Percentiles rank a stretch among this genome's conserved stretches.
Evolutionary conservation across 352 stramenopile genomes (phyloP).

Genomic region (Phytophthora ramorum): DNA sequence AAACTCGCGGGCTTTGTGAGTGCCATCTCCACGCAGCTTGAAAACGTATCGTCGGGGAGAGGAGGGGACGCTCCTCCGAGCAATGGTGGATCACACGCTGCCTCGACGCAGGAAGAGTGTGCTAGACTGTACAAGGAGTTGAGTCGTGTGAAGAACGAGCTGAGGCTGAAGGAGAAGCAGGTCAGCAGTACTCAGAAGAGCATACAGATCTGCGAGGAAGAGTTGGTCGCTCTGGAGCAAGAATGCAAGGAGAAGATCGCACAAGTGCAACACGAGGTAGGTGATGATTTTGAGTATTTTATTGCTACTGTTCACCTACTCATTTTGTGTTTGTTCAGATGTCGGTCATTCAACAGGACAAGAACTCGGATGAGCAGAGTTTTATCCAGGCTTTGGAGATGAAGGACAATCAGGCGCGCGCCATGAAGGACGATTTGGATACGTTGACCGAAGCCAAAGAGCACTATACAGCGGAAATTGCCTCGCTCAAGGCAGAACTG

Average conservation of each 20-base stretch:
- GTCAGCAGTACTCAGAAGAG: slow-evolving; percentile 63
- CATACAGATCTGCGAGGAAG: slow-evolving; percentile 73
- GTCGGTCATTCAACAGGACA: slow-evolving; percentile 58
- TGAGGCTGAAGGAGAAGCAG: slow-evolving; percentile 70
- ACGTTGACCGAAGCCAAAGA: slow-evolving; percentile 44
- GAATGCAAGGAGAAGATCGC: slow-evolving; percentile 79
- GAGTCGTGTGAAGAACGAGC: slow-evolving; percentile 51
- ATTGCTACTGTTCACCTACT: neutral
- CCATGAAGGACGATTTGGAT: slow-evolving; percentile 51
- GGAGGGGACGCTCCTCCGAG: slow-evolving; percentile 14
- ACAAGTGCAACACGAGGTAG: slow-evolving; percentile 66
- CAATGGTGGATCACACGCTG: slow-evolving; percentile 20
- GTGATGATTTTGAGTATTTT: neutral
- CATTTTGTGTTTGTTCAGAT: slow-evolving; percentile 35
- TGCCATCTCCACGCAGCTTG: slow-evolving; percentile 38
- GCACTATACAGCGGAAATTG: slow-evolving; percentile 47
- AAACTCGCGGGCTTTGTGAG: slow-evolving; percentile 39
- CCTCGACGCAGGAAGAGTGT: slow-evolving; percentile 34
- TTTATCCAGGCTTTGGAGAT: slow-evolving; percentile 77
- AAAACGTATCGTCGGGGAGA: slow-evolving; percentile 38
- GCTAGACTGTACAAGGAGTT: slow-evolving; percentile 65
- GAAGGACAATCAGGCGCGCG: slow-evolving; percentile 70
- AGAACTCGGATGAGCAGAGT: slow-evolving; percentile 73
- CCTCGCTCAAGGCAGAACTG: slow-evolving; percentile 55
- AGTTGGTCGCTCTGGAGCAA: slow-evolving; percentile 76